Percentiles rank a stretch among this genome's conserved stretches.
Evolutionary conservation across 805 yeast genomes (phyloP).

Genomic region (Sugiyamaella smithiae): DNA sequence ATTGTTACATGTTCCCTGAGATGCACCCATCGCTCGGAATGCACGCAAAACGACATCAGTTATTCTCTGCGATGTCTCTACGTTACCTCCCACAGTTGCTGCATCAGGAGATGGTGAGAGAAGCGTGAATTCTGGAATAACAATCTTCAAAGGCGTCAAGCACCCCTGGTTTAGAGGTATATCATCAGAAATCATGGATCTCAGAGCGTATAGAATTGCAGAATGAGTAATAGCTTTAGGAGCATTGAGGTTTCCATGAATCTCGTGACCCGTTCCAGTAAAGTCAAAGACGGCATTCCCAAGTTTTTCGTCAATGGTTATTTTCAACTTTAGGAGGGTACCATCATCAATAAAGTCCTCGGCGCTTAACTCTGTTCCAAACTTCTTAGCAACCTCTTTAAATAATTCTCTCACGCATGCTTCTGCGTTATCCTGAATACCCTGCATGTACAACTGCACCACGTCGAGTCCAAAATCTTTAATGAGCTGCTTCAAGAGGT

Average conservation of each 20-base stretch:
- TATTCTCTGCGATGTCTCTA: constrained; percentile 89
- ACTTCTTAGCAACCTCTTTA: constrained; percentile 42
- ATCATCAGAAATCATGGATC: constrained; percentile 80
- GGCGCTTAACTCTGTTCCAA: constrained; percentile 24
- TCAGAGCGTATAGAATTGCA: constrained; percentile 80
- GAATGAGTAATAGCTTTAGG: constrained; percentile 88
- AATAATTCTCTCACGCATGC: constrained; percentile 60
- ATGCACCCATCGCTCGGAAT: constrained; percentile 86
- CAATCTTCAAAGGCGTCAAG: constrained; percentile 68
- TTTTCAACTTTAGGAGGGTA: constrained; percentile 28
- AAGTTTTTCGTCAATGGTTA: constrained; percentile 44
- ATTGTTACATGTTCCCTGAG: constrained; percentile 95
- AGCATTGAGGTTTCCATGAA: constrained; percentile 87
- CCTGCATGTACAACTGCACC: constrained; percentile 72
- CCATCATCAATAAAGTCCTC: constrained; percentile 37
- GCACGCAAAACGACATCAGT: constrained; percentile 88
- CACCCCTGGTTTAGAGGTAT: constrained; percentile 96
- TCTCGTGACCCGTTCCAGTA: constrained; percentile 80
- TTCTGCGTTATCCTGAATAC: constrained; percentile 78
- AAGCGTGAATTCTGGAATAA: constrained; percentile 59
- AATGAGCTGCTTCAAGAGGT: constrained; percentile 57
- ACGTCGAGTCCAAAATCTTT: constrained; percentile 58
- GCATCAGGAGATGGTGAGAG: constrained; percentile 78
- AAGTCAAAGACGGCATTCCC: constrained; percentile 79
- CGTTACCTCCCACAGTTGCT: constrained; percentile 95